phyloP scores from a whole-genome alignment of 768 basidiomycete species.

The Coprinopsis strossmayeri region DNA sequence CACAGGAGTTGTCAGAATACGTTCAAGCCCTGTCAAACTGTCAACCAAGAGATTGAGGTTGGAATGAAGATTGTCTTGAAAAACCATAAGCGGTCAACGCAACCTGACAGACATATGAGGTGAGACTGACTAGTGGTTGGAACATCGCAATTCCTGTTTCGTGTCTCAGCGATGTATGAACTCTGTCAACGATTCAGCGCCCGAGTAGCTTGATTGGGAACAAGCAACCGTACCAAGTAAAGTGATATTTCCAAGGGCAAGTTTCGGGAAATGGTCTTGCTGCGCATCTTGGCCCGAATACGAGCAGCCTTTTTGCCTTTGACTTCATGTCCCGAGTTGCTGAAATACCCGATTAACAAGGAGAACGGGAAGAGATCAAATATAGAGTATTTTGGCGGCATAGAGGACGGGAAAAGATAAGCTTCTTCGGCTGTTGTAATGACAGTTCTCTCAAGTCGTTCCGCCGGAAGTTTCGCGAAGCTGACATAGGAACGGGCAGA shows the following conservation, averaged over 20 bases:
- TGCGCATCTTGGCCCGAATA: slow-evolving; percentile 42
- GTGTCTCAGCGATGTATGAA: slow-evolving; percentile 59
- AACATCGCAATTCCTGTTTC: slow-evolving; percentile 46
- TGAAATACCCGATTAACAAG: slow-evolving; percentile 40
- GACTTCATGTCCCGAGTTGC: slow-evolving; percentile 40
- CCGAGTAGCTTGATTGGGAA: not conserved
- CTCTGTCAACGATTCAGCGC: slow-evolving; percentile 33
- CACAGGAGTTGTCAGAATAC: slow-evolving; percentile 71
- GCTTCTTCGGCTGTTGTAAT: slow-evolving; percentile 35
- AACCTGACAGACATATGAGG: not conserved
- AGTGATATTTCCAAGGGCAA: slow-evolving; percentile 64
- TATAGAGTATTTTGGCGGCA: slow-evolving; percentile 53
- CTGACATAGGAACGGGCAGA: slow-evolving; percentile 6
- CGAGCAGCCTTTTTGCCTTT: slow-evolving; percentile 60
- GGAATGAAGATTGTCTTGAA: slow-evolving; percentile 37
- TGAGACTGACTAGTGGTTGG: slow-evolving; percentile 50
- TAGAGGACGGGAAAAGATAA: slow-evolving; percentile 43
- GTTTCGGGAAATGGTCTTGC: slow-evolving; percentile 46
- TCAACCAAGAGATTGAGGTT: slow-evolving; percentile 55
- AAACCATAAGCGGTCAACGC: not conserved
- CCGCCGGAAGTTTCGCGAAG: slow-evolving; percentile 1
- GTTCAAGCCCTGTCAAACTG: slow-evolving; percentile 60
- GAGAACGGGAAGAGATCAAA: slow-evolving; percentile 72
- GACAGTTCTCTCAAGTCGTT: slow-evolving; percentile 25
- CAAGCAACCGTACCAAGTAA: slow-evolving; percentile 43